These are phyloP conservation scores for Debaryomyces maramus DNA, from an alignment of 805 yeast genomes.

Conservation along the genomic window DNA sequence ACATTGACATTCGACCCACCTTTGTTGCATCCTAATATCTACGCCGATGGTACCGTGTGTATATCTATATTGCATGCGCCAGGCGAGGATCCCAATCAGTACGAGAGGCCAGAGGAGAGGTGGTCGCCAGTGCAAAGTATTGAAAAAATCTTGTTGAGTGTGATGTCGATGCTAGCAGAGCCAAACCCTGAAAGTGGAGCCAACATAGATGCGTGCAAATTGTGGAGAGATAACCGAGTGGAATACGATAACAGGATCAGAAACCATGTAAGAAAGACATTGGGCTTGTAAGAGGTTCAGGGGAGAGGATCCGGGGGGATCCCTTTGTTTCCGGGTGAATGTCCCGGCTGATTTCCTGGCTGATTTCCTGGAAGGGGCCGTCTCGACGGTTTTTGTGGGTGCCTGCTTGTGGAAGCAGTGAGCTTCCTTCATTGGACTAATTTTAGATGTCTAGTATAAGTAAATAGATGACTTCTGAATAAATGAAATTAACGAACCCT, in stretches of 20 bases:
- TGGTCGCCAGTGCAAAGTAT: conserved; percentile 99
- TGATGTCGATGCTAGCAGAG: conserved; percentile 94
- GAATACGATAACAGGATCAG: conserved; percentile 67
- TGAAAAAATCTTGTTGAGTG: conserved; percentile 92
- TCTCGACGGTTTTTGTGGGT: too few relatives aligned
- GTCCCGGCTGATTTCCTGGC: too few relatives aligned
- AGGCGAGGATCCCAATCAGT: conserved; percentile 95
- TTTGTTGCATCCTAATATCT: conserved; percentile 89
- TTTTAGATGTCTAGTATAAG: not conserved
- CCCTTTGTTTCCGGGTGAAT: too few relatives aligned
- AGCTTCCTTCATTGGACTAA: too few relatives aligned
- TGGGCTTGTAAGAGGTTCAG: conserved; percentile 69
- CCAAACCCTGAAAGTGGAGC: conserved; percentile 98
- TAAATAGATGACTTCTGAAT: too few relatives aligned
- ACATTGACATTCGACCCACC: conserved; percentile 74
- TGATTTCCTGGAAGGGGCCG: too few relatives aligned
- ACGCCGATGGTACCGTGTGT: conserved; percentile 93
- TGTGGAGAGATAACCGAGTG: conserved; percentile 84
- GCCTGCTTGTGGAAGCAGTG: too few relatives aligned
- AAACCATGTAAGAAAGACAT: conserved; percentile 63
- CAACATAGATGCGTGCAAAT: conserved; percentile 72
- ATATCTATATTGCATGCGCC: conserved; percentile 94
- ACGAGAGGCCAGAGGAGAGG: conserved; percentile 92
- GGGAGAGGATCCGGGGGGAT: too few relatives aligned
- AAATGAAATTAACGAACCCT: too few relatives aligned